phyloP scores from a whole-genome alignment of 2,329 filamentous ascomycete genomes.

The Xylariaceae sp. region DNA sequence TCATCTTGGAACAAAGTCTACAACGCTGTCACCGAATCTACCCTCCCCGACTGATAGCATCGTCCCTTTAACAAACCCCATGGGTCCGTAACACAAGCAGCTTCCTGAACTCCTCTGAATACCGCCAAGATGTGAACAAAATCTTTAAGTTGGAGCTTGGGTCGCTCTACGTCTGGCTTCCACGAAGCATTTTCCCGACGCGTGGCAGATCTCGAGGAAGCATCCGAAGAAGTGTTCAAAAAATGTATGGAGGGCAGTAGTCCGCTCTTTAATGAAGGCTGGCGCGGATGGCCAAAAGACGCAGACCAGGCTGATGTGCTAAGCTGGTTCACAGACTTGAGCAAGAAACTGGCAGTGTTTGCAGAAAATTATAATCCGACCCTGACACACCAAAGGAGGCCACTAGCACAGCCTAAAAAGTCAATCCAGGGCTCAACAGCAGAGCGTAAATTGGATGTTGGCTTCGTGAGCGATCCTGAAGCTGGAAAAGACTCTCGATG shows the following conservation, averaged over 20 bases:
- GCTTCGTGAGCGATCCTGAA: slow-evolving; percentile 36
- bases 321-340: slow-evolving; percentile 43
- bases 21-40: slow-evolving; percentile 44
- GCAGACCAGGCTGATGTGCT: slow-evolving; percentile 45
- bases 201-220: slow-evolving; percentile 40
- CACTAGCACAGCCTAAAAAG: slow-evolving; percentile 30
- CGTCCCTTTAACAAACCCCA: slow-evolving; percentile 40
- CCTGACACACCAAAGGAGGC: slow-evolving; percentile 28
- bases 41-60: slow-evolving; percentile 38
- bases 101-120: slow-evolving; percentile 48
- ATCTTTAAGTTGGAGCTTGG: slow-evolving; percentile 46
- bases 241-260: slow-evolving; percentile 41
- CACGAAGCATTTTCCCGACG: slow-evolving; percentile 43
- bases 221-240: slow-evolving; percentile 45
- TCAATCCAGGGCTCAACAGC: slow-evolving; percentile 40
- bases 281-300: slow-evolving; percentile 43
- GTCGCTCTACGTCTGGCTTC: slow-evolving; percentile 45
- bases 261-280: slow-evolving; percentile 37
- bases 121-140: slow-evolving; percentile 42
- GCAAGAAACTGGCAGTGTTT: slow-evolving; percentile 39
- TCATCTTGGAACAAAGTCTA: slow-evolving; percentile 49
- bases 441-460: slow-evolving; percentile 45
- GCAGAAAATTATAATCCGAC: slow-evolving; percentile 31
- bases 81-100: slow-evolving; percentile 42
- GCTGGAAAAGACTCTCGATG: slow-evolving; percentile 26